Conservation (phyloP, 176 grass and related monocot species). For the Aegilops tauschii region DNA sequence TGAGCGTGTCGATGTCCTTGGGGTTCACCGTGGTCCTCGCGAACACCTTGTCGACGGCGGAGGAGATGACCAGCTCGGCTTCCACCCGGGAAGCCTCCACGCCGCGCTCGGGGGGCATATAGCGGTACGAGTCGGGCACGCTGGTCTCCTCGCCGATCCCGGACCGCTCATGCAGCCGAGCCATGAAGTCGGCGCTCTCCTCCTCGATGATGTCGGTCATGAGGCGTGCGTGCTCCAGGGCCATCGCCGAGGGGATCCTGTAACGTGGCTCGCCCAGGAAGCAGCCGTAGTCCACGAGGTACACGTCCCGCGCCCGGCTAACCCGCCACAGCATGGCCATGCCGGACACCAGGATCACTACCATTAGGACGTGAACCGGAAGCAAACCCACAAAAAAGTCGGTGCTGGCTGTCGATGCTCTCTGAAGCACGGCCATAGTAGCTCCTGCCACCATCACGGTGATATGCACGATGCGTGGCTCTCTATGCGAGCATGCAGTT, state of each 20-base stretch:
- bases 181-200: background rate
- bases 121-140: background rate
- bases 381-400: too few species aligned
- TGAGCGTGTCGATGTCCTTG: background rate
- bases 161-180: background rate
- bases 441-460: too few species aligned
- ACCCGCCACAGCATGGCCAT: too few species aligned
- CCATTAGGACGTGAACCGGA: too few species aligned
- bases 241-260: constrained; percentile 6
- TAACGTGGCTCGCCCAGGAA: background rate
- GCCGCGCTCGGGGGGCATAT: background rate
- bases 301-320: background rate
- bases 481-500: too few species aligned
- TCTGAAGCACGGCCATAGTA: too few species aligned
- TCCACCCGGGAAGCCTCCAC: background rate
- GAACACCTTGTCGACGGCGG: background rate
- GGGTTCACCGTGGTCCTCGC: background rate
- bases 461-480: too few species aligned
- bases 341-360: too few species aligned
- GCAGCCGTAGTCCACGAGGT: constrained; percentile 24
- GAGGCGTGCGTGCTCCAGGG: constrained; percentile 19
- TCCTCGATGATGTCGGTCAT: background rate
- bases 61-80: background rate
- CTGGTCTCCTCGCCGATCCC: background rate
- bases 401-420: too few species aligned